These are phyloP conservation scores for Lipomyces starkeyi DNA, from an alignment of 805 yeast genomes.

Conservation along the genomic window DNA sequence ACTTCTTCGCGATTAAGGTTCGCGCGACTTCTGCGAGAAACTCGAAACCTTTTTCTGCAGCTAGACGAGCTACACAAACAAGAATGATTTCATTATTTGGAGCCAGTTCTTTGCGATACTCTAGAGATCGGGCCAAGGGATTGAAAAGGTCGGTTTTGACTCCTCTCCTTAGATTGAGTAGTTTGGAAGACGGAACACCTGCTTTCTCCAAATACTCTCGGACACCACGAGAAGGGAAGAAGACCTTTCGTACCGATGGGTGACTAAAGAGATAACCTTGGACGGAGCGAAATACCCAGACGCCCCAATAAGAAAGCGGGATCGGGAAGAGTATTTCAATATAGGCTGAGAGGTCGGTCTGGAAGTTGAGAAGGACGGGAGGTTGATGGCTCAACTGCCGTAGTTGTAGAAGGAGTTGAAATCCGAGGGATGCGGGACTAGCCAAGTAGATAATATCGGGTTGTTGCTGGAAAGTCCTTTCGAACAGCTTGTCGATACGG, in stretches of 20 bases:
- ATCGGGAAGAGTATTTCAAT: constrained; percentile 7
- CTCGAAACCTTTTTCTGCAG: constrained; percentile 10
- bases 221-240: constrained; percentile 9
- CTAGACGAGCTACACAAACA: constrained; percentile 2
- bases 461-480: constrained; percentile 1
- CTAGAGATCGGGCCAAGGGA: constrained; percentile 3
- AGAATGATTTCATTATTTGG: constrained; percentile 6
- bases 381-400: constrained; percentile 6
- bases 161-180: constrained; percentile 8
- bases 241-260: constrained; percentile 5
- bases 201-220: constrained; percentile 7
- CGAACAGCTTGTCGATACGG: constrained; percentile 7
- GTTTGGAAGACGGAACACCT: constrained; percentile 3
- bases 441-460: constrained; percentile 8
- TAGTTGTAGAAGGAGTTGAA: constrained; percentile 5
- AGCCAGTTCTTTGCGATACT: constrained; percentile 6
- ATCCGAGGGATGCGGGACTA: constrained; percentile 6
- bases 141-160: constrained; percentile 7
- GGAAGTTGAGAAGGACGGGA: constrained; percentile 9
- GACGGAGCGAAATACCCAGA: constrained; percentile 7
- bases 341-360: constrained; percentile 3
- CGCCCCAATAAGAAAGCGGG: constrained; percentile 9
- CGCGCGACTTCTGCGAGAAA: constrained; percentile 8
- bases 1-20: neutral
- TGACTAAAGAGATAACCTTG: constrained; percentile 10